Base-by-base conservation (phyloP, 768 basidiomycete species). In the Suillus decipiens region DNA sequence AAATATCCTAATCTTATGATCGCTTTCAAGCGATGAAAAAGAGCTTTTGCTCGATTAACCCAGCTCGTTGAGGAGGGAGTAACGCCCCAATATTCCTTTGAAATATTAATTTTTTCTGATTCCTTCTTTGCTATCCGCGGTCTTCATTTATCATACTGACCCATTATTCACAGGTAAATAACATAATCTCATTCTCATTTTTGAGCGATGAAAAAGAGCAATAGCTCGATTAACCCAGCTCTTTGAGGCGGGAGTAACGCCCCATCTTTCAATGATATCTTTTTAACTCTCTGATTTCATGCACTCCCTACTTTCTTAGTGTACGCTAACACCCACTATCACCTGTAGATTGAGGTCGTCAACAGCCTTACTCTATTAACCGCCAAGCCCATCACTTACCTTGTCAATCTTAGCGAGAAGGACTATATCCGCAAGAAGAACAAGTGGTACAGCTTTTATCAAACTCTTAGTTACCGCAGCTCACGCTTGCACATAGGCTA, bases 381-480 rank as follows among this genome's bases (percentile, higher is more conserved):
- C 19, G 96, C 97, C 60, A 98, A 98, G 75, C 93, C 96, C 39
- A 93, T 99, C 65, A 97, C 92, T 58, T 99, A 99, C 80, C 90
- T 99, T 57, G 95, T 98, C 79, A 99, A 99, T 79, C 80, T 99
- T 54, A 94, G 92, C 63, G 96, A 99, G 77, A 86, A 86, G 67
- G 97, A 99, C 75, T 99, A 92, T 71, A 78, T 93, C 64, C 89
- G 97, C 67, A 99, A 98, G 79, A 99, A 98, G 87, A 99, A 98
- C 82, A 99, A 98, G 82, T 99, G 97, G 96, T 90, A 63, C 48
- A 47, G 22, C 22, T 19, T 50, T 17, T 24, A 33, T 14, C 9
- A 57, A 22, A 19, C 10, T 33, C 59, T 53, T 48, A 54, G 17
- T 17, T 61, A 34, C 31, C 28, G 22, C n/a, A 11, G 2, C 28